Base-by-base conservation (phyloP, 352 stramenopile species). In the Globisporangium parvum region DNA sequence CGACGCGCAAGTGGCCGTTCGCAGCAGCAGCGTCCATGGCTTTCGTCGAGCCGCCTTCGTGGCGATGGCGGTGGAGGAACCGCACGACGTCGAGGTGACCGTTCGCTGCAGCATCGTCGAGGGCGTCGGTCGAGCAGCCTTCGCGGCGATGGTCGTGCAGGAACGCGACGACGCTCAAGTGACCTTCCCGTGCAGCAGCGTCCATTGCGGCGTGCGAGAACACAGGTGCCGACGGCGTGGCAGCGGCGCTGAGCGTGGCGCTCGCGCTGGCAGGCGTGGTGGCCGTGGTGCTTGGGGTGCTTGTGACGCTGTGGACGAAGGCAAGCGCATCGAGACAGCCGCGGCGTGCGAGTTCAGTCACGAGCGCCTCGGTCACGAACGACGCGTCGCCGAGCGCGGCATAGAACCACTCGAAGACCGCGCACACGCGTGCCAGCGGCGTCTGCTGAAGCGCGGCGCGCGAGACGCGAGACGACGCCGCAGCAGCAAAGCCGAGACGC, bases 171-270 rank as follows among this genome's bases (percentile, higher is more conserved):
- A 44, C 23, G 11, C 42, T 18, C 23, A 50, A 12, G 18, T 57
- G 51, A 0, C 40, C 51, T 0, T 9, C 26, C 0, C 24, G 2
- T 10, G 40, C 51, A 37, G 51, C 51, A 20, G 8, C 11, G 14
- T 57, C 26, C 51, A 57, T 57, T 6, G 51, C 40, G 11, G 18
- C 8, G 10, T 15, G 17, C 39, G 51, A 50, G 31, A 57, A 57
- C 28, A 33, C 28, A 33, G 14, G 21, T 8, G 18, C n/a, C n/a
- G n/a, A n/a, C n/a, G n/a, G n/a, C n/a, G n/a, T n/a, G n/a, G n/a
- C n/a, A n/a, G n/a, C n/a, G n/a, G n/a, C n/a, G n/a, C n/a, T n/a
- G n/a, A n/a, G n/a, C n/a, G n/a, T n/a, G n/a, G n/a, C n/a, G n/a
- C n/a, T n/a, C n/a, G n/a, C n/a, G n/a, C n/a, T n/a, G n/a, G n/a